A percentile compares a stretch with the other conserved stretches of the same genome.
Conservation (phyloP, 345 rosid genomes). For the Lumnitzera littorea region DNA sequence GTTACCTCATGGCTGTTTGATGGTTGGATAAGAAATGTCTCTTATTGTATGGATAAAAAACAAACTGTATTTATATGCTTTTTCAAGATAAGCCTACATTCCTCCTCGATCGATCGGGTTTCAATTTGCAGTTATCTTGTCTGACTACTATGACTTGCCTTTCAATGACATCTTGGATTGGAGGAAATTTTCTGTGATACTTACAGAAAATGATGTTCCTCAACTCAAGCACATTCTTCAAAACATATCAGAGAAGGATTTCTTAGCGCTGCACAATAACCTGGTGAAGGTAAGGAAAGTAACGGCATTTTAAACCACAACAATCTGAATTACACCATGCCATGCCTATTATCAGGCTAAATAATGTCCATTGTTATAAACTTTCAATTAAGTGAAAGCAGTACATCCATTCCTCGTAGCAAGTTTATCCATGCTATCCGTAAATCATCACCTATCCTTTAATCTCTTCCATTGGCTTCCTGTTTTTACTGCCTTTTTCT, state of each 20-base stretch:
- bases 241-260: conserved; percentile 50
- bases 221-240: conserved; percentile 65
- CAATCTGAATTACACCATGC: background rate
- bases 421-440: too few relatives aligned
- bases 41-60: background rate
- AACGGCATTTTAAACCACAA: background rate
- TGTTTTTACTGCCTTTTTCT: conserved; percentile 2
- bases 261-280: conserved; percentile 55
- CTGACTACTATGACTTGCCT: conserved; percentile 77
- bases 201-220: conserved; percentile 58
- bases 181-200: conserved; percentile 61
- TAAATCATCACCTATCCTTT: too few relatives aligned
- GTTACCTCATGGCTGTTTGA: too few relatives aligned
- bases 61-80: background rate
- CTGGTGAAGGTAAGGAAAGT: conserved; percentile 49
- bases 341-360: background rate
- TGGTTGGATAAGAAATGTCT: too few relatives aligned
- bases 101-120: background rate
- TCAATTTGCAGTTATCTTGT: conserved; percentile 62
- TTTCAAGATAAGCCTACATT: background rate
- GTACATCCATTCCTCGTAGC: too few relatives aligned
- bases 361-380: background rate
- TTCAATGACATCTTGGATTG: conserved; percentile 77
- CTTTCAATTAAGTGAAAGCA: too few relatives aligned
- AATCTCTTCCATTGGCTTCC: background rate